A percentile compares a stretch with the other conserved stretches of the same genome.
phyloP scores from a whole-genome alignment of 208 protist genomes.

The Trypanosoma boissoni region DNA sequence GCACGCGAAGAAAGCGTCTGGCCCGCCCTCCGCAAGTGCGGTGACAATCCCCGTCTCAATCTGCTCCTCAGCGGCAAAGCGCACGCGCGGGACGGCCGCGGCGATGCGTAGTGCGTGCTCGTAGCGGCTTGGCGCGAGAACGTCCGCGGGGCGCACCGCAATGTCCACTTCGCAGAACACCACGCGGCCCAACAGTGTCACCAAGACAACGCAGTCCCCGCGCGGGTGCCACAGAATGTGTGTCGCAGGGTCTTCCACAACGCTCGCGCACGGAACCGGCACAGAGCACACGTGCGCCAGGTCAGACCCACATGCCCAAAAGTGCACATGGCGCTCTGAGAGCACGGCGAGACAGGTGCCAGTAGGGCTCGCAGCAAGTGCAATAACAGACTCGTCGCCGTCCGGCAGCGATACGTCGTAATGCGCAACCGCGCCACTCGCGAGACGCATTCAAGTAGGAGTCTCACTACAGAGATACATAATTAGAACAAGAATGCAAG shows the following conservation, averaged over 20 bases:
- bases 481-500: too few species aligned
- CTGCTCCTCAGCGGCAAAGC: slow-evolving; percentile 30
- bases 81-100: slow-evolving; percentile 38
- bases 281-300: slow-evolving; percentile 43
- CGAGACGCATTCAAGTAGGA: slow-evolving; percentile 16
- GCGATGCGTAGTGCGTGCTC: slow-evolving; percentile 11
- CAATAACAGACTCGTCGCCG: slow-evolving; percentile 37
- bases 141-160: slow-evolving; percentile 7
- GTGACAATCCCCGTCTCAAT: slow-evolving; percentile 45
- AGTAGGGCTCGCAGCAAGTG: slow-evolving; percentile 32
- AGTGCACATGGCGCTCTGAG: slow-evolving; percentile 51
- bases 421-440: slow-evolving; percentile 8
- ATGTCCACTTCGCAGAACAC: slow-evolving; percentile 46
- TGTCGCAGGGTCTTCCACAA: slow-evolving; percentile 45
- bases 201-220: slow-evolving; percentile 45
- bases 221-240: slow-evolving; percentile 62
- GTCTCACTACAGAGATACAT: too few species aligned
- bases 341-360: slow-evolving; percentile 45
- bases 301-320: slow-evolving; percentile 42
- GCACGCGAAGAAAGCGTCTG: slow-evolving; percentile 51
- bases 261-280: slow-evolving; percentile 27
- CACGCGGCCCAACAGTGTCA: slow-evolving; percentile 41
- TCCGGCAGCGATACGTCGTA: background rate
- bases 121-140: background rate
- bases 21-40: slow-evolving; percentile 33